Evolutionary conservation across 352 stramenopile genomes (phyloP), one percentile per base, ranked within the genome.

Genomic region (Phytophthora hibernalis): DNA sequence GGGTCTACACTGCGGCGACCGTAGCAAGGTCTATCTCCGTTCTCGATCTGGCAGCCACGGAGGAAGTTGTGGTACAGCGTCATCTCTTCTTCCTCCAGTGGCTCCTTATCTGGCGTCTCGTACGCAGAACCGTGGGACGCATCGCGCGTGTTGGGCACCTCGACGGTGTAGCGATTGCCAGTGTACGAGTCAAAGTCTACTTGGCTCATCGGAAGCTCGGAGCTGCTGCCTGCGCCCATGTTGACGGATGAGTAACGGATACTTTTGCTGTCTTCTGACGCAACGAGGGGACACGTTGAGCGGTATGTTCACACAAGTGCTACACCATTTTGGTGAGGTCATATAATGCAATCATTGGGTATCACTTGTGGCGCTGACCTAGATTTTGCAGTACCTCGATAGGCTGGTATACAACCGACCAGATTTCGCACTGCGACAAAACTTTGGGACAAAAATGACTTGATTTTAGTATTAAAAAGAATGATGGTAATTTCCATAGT

Each of bases 171-270:
- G 48, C 73, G 69, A n/a, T 65, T 52, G 48, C 73, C 73, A 16
- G 53, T 70, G 69, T 78, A 81, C 2, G 65, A 69, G 43, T 72
- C 73, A 64, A 84, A 83, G 70, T 89, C 77, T 49, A 82, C 68
- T 15, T 71, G 40, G 31, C 50, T 62, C 64, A 74, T 74, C 0
- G 49, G 49, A 9, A 73, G 28, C 54, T 68, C 55, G 2, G 69
- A 67, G 65, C 64, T 74, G 62, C 24, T 54, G 47, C 42, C 56
- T 13, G 28, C 35, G n/a, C 68, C 68, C 68, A 72, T 76, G 35
- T 20, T 64, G 10, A 44, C 47, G n/a, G 30, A n/a, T 4, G 1
- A 26, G 40, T 16, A 8, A 21, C 20, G 42, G 43, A 62, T 47
- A 62, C 44, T 44, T 54, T 62, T 26, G 28, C 28, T 33, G 12